phyloP scores from a whole-genome alignment of 805 yeast species.

The Debaryomyces prosopidis region DNA sequence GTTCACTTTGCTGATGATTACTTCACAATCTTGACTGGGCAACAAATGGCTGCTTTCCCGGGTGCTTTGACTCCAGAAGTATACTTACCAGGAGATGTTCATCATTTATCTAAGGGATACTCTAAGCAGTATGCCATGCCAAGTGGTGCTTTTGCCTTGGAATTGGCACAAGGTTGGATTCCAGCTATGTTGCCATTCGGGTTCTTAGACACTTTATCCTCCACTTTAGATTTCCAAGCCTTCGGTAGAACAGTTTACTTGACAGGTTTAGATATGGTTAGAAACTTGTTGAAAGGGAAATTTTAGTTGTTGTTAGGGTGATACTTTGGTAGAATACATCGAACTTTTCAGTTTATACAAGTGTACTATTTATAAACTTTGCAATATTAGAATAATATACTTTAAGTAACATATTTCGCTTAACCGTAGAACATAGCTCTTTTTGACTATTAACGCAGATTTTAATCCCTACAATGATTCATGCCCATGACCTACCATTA shows the following conservation, averaged over 20 bases:
- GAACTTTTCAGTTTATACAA: too few species aligned
- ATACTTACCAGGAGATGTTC: slow-evolving; percentile 86
- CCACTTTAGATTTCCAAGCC: slow-evolving; percentile 78
- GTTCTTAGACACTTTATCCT: slow-evolving; percentile 71
- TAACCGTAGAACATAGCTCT: too few species aligned
- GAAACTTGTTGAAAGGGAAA: slow-evolving; percentile 69
- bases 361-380: too few species aligned
- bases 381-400: too few species aligned
- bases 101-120: slow-evolving; percentile 71
- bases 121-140: slow-evolving; percentile 89
- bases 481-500: too few species aligned
- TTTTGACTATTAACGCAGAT: too few species aligned
- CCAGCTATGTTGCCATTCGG: slow-evolving; percentile 99
- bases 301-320: slow-evolving; percentile 51
- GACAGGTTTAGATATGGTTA: slow-evolving; percentile 78
- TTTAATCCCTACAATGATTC: too few species aligned
- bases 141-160: slow-evolving; percentile 80
- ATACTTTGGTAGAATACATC: too few species aligned
- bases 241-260: slow-evolving; percentile 66
- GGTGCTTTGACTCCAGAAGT: slow-evolving; percentile 62
- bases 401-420: too few species aligned
- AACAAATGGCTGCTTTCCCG: slow-evolving; percentile 72
- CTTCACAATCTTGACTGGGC: slow-evolving; percentile 84
- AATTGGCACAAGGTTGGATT: slow-evolving; percentile 98
- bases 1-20: slow-evolving; percentile 97